Conservation (phyloP, 805 yeast species). For the Zygotorulaspora danielsina region DNA sequence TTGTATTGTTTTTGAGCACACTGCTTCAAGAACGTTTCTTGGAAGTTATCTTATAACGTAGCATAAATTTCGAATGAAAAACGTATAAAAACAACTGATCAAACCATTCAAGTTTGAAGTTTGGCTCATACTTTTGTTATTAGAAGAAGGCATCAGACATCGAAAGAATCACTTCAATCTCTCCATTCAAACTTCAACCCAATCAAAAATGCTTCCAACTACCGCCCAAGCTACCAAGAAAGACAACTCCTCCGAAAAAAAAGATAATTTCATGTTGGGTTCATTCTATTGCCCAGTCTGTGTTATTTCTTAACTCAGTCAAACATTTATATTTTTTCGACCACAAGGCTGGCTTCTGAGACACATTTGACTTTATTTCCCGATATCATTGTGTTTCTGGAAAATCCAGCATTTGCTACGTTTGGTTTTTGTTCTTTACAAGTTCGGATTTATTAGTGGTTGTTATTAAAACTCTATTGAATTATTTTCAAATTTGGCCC, state of each 20-base stretch:
- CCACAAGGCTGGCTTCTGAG: too few relatives aligned
- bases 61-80: too few relatives aligned
- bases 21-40: too few relatives aligned
- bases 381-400: slow-evolving; percentile 1
- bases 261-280: slow-evolving; percentile 28
- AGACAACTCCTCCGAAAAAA: slow-evolving; percentile 25
- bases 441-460: too few relatives aligned
- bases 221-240: slow-evolving; percentile 27
- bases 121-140: not conserved
- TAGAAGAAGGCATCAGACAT: not conserved
- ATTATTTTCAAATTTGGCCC: too few relatives aligned
- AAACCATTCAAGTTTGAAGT: not conserved
- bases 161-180: not conserved
- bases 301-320: slow-evolving; percentile 19
- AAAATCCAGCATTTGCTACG: not conserved
- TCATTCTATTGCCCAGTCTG: slow-evolving; percentile 25
- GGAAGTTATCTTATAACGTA: too few relatives aligned
- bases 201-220: slow-evolving; percentile 26
- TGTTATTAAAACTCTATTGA: too few relatives aligned
- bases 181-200: not conserved
- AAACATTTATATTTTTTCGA: too few relatives aligned
- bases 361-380: slow-evolving; percentile 1
- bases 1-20: not conserved
- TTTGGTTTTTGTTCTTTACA: not conserved
- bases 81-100: not conserved